phyloP scores from a whole-genome alignment of 2,329 filamentous ascomycete genomes.

The Plenodomus biglobosus region DNA sequence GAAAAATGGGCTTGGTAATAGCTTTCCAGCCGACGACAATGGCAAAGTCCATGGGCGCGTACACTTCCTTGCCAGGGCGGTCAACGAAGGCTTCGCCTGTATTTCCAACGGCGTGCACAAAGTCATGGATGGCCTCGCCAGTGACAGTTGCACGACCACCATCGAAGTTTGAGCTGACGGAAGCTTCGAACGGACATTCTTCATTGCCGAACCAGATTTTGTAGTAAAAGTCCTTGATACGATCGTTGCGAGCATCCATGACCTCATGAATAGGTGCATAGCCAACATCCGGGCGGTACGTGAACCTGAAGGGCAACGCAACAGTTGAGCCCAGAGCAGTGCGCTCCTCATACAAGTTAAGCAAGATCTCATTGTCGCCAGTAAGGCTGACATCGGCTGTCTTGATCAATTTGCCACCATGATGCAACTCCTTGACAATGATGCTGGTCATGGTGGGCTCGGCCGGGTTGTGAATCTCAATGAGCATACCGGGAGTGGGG shows the following conservation, averaged over 20 bases:
- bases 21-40: constrained; percentile 99
- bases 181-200: constrained; percentile 75
- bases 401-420: constrained; percentile 82
- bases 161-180: constrained; percentile 85
- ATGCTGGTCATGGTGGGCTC: constrained; percentile 83
- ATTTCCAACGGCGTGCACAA: constrained; percentile 98
- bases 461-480: constrained; percentile 82
- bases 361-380: constrained; percentile 74
- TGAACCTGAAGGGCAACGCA: constrained; percentile 84
- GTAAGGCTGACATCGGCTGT: constrained; percentile 82
- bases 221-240: constrained; percentile 99
- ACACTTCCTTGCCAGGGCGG: constrained; percentile 88
- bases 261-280: constrained; percentile 98
- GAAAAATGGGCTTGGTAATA: constrained; percentile 99
- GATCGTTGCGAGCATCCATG: constrained; percentile 93
- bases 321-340: constrained; percentile 81
- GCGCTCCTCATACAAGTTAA: constrained; percentile 91
- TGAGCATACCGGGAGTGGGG: constrained; percentile 80
- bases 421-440: constrained; percentile 80
- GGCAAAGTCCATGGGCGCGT: constrained; percentile 97
- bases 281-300: constrained; percentile 90
- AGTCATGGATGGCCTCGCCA: constrained; percentile 92
- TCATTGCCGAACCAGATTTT: constrained; percentile 94
- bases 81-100: constrained; percentile 97
- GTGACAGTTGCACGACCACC: constrained; percentile 87